Evolutionary conservation across 352 stramenopile genomes (phyloP).

Genomic region (Stramenopiles sp.): DNA sequence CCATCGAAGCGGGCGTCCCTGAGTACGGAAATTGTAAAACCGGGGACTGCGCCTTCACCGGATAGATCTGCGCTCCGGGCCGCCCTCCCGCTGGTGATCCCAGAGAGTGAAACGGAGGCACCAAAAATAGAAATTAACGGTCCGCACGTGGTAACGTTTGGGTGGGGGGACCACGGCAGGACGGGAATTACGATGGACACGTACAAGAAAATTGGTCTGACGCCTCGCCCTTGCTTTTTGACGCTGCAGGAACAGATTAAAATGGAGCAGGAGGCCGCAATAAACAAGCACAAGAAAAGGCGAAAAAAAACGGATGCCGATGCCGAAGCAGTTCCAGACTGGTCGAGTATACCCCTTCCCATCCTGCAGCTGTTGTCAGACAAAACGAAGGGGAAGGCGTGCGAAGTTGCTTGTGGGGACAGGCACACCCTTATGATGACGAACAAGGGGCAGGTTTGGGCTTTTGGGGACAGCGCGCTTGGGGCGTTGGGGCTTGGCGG

Average conservation of each 20-base stretch:
- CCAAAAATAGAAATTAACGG: constrained; percentile 14
- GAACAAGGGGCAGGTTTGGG: constrained; percentile 3
- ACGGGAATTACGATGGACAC: constrained; percentile 7
- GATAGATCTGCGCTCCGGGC: too few species aligned
- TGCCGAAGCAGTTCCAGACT: not conserved
- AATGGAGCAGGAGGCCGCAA: not conserved
- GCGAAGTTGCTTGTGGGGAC: constrained; percentile 1
- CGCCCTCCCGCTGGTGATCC: too few species aligned
- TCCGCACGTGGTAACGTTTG: constrained; percentile 9
- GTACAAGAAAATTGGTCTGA: not conserved
- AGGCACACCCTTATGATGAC: constrained; percentile 6
- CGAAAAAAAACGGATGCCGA: not conserved
- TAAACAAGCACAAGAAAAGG: not conserved
- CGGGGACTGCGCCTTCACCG: too few species aligned
- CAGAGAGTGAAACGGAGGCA: too few species aligned
- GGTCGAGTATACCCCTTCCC: constrained; percentile 3
- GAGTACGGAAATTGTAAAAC: too few species aligned
- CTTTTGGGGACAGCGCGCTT: not conserved
- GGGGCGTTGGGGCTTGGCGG: not conserved
- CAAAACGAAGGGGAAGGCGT: constrained; percentile 9
- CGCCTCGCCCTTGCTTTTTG: not conserved
- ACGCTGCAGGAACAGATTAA: constrained; percentile 3
- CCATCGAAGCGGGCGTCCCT: too few species aligned
- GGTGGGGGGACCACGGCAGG: not conserved
- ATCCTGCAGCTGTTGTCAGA: not conserved